Conservation (phyloP, 108 stramenopile genomes). For the Bacterosira constricta region DNA sequence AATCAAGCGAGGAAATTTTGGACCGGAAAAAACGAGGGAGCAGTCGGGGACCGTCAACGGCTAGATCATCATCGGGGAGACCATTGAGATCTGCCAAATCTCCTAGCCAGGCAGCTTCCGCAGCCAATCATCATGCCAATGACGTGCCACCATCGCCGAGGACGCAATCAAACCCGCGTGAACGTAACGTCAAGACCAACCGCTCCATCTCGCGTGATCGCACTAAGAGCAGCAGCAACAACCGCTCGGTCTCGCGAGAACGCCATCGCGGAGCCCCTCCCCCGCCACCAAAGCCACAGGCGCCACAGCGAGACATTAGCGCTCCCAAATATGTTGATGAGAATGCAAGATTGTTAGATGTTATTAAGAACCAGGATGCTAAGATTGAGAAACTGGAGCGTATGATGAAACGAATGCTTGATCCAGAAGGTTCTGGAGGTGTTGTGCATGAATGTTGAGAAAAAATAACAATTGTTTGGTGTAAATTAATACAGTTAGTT, state of each 20-base stretch:
- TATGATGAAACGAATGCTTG: constrained; percentile 48
- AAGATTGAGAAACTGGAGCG: constrained; percentile 47
- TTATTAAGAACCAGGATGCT: constrained; percentile 49
- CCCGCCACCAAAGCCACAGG: constrained; percentile 22
- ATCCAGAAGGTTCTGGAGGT: constrained; percentile 46
- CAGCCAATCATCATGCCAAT: not conserved
- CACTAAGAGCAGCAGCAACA: not conserved
- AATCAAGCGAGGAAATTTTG: constrained; percentile 11
- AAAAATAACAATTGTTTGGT: no score
- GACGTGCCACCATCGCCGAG: not conserved
- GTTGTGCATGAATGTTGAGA: constrained; percentile 38
- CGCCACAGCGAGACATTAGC: not conserved
- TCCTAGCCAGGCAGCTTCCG: not conserved
- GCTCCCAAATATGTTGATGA: constrained; percentile 8
- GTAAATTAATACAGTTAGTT: no score
- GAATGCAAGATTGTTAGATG: constrained; percentile 48
- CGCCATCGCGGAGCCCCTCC: not conserved
- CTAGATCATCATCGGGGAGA: no score
- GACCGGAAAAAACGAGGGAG: not conserved
- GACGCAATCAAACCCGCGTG: not conserved
- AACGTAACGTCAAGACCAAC: not conserved
- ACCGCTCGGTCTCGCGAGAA: not conserved
- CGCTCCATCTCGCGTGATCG: constrained; percentile 1
- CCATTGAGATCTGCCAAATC: constrained; percentile 1
- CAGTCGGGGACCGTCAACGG: constrained; percentile 2